These are phyloP conservation scores for Bassia scoparia DNA, from an alignment of 148 eudicot genomes.

Conservation along the genomic window DNA sequence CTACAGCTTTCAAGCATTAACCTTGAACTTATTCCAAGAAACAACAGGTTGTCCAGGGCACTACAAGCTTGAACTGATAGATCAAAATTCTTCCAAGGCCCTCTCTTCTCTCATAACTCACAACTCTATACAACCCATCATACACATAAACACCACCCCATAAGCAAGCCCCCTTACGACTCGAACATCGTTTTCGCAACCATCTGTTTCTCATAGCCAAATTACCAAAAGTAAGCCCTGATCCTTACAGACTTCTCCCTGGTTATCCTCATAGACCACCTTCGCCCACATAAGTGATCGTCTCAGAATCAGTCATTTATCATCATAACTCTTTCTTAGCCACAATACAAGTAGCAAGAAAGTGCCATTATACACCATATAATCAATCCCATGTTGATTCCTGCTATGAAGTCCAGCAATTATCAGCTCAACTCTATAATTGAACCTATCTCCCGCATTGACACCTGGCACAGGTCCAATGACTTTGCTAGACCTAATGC, in stretches of 20 bases:
- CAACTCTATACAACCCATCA: slow-evolving; percentile 48
- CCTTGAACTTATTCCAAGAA: slow-evolving; percentile 17
- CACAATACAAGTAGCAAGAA: slow-evolving; percentile 45
- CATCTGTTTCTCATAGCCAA: slow-evolving; percentile 54
- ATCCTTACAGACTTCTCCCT: slow-evolving; percentile 26
- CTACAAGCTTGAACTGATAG: slow-evolving; percentile 40
- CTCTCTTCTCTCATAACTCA: slow-evolving; percentile 18
- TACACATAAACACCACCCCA: slow-evolving; percentile 26
- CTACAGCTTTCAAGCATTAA: background rate
- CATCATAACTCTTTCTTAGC: slow-evolving; percentile 37
- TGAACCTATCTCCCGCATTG: slow-evolving; percentile 44
- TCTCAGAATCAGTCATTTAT: slow-evolving; percentile 22
- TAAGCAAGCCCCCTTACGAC: slow-evolving; percentile 35
- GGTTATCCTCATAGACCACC: slow-evolving; percentile 32
- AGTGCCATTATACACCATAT: background rate
- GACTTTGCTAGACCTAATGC: too few species aligned
- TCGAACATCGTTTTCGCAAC: slow-evolving; percentile 35
- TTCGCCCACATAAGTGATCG: slow-evolving; percentile 39
- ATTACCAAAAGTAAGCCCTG: slow-evolving; percentile 48
- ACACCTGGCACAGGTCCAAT: slow-evolving; percentile 33
- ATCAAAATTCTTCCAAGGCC: slow-evolving; percentile 25
- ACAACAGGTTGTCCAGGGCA: slow-evolving; percentile 30
- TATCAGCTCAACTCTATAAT: slow-evolving; percentile 36
- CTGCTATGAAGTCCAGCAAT: slow-evolving; percentile 45
- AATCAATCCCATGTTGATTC: slow-evolving; percentile 39